These are phyloP conservation scores for Cubamyces sp. DNA, from an alignment of 768 basidiomycete genomes.

Conservation along the genomic window DNA sequence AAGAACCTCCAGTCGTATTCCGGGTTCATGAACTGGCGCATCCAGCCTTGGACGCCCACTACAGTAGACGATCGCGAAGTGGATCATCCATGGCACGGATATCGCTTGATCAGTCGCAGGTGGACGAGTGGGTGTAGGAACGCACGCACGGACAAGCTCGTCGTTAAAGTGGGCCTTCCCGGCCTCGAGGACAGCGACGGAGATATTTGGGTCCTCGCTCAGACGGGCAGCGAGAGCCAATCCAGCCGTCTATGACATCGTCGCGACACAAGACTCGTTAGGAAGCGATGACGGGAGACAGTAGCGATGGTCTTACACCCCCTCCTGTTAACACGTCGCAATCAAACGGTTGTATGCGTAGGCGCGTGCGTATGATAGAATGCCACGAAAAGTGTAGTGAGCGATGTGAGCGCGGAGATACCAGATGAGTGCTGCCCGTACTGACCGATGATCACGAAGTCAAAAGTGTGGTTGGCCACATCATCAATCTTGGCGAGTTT, in stretches of 20 bases:
- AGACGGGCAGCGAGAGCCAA: constrained; percentile 45
- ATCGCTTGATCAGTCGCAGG: no score
- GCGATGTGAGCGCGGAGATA: no score
- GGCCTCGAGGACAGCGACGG: constrained; percentile 43
- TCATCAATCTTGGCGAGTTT: constrained; percentile 23
- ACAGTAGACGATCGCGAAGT: not conserved
- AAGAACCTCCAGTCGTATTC: constrained; percentile 22
- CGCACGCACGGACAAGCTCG: constrained; percentile 5
- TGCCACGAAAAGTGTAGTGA: no score
- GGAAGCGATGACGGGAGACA: no score
- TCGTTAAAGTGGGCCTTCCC: constrained; percentile 27
- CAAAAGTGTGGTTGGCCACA: constrained; percentile 24
- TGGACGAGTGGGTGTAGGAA: no score
- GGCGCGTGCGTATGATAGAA: no score
- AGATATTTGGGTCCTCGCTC: constrained; percentile 37
- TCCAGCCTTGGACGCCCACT: constrained; percentile 9
- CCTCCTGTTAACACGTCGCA: no score
- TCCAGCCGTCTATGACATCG: constrained; percentile 37
- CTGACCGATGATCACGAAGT: constrained; percentile 30
- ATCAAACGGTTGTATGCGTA: no score
- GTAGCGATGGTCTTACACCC: no score
- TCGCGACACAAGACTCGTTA: no score
- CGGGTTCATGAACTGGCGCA: constrained; percentile 16
- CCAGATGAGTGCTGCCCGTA: no score
- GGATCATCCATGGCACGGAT: no score